Conservation (phyloP, 2,329 filamentous ascomycete genomes). For the Thelonectria olida region DNA sequence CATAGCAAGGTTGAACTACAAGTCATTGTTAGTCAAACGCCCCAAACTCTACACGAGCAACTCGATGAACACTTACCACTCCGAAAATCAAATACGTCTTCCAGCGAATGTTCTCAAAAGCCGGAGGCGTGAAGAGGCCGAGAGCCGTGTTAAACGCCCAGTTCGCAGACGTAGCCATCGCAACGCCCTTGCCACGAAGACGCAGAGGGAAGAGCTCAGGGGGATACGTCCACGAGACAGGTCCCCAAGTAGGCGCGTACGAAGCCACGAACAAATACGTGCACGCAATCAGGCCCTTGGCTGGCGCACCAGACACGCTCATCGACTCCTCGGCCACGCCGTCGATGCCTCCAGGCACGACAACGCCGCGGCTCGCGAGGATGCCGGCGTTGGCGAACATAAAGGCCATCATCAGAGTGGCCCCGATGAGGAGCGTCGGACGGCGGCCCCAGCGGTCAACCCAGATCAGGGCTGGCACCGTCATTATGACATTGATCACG, state of each 20-base stretch:
- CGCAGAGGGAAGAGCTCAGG: conserved; percentile 63
- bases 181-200: conserved; percentile 61
- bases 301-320: conserved; percentile 52
- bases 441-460: conserved; percentile 81
- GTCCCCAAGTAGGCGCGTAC: conserved; percentile 56
- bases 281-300: conserved; percentile 71
- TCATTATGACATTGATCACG: conserved; percentile 84
- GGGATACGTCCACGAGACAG: conserved; percentile 64
- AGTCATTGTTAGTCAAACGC: background rate
- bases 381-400: conserved; percentile 65
- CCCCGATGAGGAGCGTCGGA: conserved; percentile 72
- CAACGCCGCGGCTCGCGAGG: conserved; percentile 56
- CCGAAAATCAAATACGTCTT: conserved; percentile 56
- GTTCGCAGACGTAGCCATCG: conserved; percentile 56
- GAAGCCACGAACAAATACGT: conserved; percentile 71
- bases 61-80: conserved; percentile 33
- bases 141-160: conserved; percentile 52
- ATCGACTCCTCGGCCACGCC: conserved; percentile 60
- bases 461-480: conserved; percentile 77
- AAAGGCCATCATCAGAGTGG: conserved; percentile 70
- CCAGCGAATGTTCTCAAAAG: conserved; percentile 15
- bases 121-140: conserved; percentile 13
- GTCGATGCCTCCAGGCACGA: conserved; percentile 54
- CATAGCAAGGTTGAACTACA: conserved; percentile 33
- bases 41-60: background rate